These are phyloP conservation scores for Paecilomyces dactylethromorphus DNA, from an alignment of 2,329 filamentous ascomycete species.

Conservation along the genomic window DNA sequence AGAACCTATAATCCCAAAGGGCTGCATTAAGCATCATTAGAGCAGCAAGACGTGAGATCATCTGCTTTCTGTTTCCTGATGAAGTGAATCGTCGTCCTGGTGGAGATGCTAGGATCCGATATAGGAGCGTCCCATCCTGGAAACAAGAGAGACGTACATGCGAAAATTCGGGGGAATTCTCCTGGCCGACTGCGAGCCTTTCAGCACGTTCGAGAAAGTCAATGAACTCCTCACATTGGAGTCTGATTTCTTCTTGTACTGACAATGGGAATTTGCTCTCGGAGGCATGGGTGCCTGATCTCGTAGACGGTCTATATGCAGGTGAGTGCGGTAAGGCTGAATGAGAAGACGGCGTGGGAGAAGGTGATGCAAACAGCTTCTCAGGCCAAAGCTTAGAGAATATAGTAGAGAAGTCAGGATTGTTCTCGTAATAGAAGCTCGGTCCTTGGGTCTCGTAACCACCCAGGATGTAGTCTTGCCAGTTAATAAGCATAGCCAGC, in stretches of 20 bases:
- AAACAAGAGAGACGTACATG: slow-evolving; percentile 23
- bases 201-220: slow-evolving; percentile 32
- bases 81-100: slow-evolving; percentile 25
- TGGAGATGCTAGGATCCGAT: slow-evolving; percentile 26
- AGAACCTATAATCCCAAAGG: slow-evolving; percentile 34
- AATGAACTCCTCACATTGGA: slow-evolving; percentile 33
- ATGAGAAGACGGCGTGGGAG: slow-evolving; percentile 13
- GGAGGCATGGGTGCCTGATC: neutral
- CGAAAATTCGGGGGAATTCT: slow-evolving; percentile 7
- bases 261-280: slow-evolving; percentile 5
- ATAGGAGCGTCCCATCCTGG: slow-evolving; percentile 21
- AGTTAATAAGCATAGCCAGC: slow-evolving; percentile 35
- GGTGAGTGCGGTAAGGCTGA: neutral
- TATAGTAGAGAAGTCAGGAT: slow-evolving; percentile 6
- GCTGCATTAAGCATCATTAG: slow-evolving; percentile 33
- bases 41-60: slow-evolving; percentile 27
- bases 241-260: slow-evolving; percentile 23
- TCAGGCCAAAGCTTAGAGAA: neutral
- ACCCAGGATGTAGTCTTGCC: slow-evolving; percentile 36
- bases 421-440: slow-evolving; percentile 28
- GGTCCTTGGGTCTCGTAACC: slow-evolving; percentile 29
- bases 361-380: neutral
- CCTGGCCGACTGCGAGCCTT: slow-evolving; percentile 25
- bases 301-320: neutral
- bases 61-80: slow-evolving; percentile 32